Conservation (phyloP, 768 basidiomycete species). For the Mycena olivaceomarginata region DNA sequence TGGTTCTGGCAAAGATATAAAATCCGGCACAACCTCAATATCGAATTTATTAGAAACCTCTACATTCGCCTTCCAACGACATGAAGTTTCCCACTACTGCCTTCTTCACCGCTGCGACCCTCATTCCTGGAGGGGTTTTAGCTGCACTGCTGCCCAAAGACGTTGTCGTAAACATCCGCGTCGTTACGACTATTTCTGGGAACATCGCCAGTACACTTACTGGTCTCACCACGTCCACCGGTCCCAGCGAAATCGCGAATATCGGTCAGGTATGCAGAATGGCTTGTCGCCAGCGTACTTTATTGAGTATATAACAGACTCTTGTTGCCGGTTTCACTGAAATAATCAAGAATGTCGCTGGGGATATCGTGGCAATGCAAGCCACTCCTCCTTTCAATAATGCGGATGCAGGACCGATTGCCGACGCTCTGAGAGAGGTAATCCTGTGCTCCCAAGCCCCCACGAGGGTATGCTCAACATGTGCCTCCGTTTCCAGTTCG, state of each 20-base stretch:
- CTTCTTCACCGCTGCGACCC: background rate
- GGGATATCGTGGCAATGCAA: background rate
- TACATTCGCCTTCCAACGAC: background rate
- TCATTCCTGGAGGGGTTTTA: background rate
- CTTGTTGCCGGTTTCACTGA: background rate
- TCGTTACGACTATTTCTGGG: background rate
- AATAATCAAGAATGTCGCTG: background rate
- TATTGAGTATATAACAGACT: background rate
- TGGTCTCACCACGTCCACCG: background rate
- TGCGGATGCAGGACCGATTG: background rate
- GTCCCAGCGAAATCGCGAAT: background rate
- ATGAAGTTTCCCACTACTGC: background rate
- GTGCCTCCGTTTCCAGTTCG: background rate
- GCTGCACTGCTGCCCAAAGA: background rate
- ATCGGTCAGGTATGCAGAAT: background rate
- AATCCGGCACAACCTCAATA: background rate
- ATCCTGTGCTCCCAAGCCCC: too few species aligned
- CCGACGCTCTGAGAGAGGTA: background rate
- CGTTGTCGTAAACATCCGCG: background rate
- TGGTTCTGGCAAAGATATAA: background rate
- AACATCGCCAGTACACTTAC: background rate
- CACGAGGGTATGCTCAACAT: too few species aligned
- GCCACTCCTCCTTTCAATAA: conserved; percentile 1
- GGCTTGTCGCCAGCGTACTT: too few species aligned
- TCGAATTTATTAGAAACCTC: background rate